Percentiles rank a stretch among this genome's conserved stretches.
phyloP scores from a whole-genome alignment of 441 rosid species.

The Croton laevigatus region DNA sequence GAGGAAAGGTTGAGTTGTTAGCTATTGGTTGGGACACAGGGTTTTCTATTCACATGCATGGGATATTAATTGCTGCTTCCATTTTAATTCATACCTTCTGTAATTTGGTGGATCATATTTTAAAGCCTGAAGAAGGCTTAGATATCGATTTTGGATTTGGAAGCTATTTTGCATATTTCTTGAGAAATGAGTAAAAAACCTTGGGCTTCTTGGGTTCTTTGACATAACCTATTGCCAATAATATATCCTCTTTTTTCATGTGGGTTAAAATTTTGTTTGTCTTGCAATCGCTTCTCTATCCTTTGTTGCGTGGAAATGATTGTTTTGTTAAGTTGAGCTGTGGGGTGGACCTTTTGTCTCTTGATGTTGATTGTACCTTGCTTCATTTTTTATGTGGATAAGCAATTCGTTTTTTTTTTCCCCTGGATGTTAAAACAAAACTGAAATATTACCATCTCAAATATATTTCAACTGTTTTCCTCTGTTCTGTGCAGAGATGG shows the following conservation, averaged over 20 bases:
- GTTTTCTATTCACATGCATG: background rate
- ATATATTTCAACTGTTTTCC: background rate
- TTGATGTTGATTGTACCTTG: background rate
- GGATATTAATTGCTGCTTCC: background rate
- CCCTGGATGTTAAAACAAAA: background rate
- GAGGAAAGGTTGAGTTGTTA: background rate
- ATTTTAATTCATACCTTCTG: background rate
- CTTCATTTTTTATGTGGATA: background rate
- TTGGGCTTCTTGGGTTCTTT: no score
- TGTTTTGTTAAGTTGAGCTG: background rate
- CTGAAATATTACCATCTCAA: background rate
- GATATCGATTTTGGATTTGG: no score
- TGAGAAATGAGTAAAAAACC: no score
- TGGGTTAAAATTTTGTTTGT: background rate
- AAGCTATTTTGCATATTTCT: no score
- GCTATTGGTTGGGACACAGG: background rate
- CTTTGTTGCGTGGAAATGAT: background rate
- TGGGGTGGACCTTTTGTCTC: background rate
- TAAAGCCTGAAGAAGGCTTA: no score
- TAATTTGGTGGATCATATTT: background rate
- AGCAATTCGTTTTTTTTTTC: background rate
- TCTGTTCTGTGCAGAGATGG: constrained; percentile 44
- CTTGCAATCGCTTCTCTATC: background rate
- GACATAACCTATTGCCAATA: no score
- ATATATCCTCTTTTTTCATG: background rate